A percentile compares a stretch with the other conserved stretches of the same genome.
phyloP scores from a whole-genome alignment of 768 basidiomycete genomes.

The Paxillus ammoniavirescens region DNA sequence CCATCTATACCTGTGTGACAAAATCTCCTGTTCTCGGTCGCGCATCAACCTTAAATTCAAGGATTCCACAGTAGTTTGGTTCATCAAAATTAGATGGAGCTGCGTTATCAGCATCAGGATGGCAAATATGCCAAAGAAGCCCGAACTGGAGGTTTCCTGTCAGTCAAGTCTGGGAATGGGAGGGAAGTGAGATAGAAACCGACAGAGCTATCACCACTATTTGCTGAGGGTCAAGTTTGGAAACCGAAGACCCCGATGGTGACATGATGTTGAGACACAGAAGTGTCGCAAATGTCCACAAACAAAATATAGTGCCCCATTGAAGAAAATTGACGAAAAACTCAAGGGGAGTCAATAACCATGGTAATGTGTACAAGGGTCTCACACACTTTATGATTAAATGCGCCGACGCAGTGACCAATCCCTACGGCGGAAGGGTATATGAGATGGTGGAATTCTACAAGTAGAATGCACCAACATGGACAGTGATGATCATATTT shows the following conservation, averaged over 20 bases:
- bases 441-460: neutral
- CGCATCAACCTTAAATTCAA: constrained; percentile 55
- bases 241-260: constrained; percentile 13
- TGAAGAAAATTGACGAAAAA: constrained; percentile 84
- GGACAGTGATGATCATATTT: constrained; percentile 91
- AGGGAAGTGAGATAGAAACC: constrained; percentile 29
- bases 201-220: constrained; percentile 75
- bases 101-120: constrained; percentile 56
- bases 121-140: constrained; percentile 73
- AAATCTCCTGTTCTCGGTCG: constrained; percentile 55
- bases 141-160: constrained; percentile 46
- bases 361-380: neutral
- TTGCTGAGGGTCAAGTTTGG: constrained; percentile 59
- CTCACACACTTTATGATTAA: constrained; percentile 75
- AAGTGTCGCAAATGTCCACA: constrained; percentile 63
- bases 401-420: constrained; percentile 91
- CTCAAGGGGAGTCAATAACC: constrained; percentile 31
- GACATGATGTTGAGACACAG: constrained; percentile 48
- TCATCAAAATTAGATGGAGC: constrained; percentile 53
- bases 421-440: constrained; percentile 55
- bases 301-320: constrained; percentile 57
- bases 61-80: constrained; percentile 83
- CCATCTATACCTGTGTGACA: constrained; percentile 52
- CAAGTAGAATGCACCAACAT: constrained; percentile 46
- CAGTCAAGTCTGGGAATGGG: constrained; percentile 3